Evolutionary conservation across 257 asterid species (phyloP), one percentile per base, ranked within the genome.

Genomic region (Jasminum sambac): DNA sequence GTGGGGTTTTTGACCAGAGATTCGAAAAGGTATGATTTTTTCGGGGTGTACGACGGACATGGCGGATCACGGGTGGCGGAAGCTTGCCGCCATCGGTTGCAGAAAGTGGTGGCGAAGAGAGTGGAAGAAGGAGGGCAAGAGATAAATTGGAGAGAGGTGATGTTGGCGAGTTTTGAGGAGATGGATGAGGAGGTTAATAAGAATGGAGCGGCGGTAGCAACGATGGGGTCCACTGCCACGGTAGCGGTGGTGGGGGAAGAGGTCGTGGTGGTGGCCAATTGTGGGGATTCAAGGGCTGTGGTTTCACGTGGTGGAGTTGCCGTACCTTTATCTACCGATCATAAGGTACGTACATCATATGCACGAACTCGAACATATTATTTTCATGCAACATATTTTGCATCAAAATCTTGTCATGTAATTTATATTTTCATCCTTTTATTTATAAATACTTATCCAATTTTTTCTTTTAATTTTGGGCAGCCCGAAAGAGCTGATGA

Each of bases 251-350:
- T 88, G 0, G 94, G 92, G 34, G 83, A 72, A 69, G 85, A 84
- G 46, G 92, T 74, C 78, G 62, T 88, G 68, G 87, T 90, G 78
- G 88, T 87, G 38, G 95, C 97, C 0, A 87, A 88, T 67, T 90
- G 96, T 69, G 97, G 97, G 5, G 97, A 90, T 76, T 86, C 97
- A 0, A 85, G 97, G 77, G 97, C 90, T 11, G 97, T 90, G 43
- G 77, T 90, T 12, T 84, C 76, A 6, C 89, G 95, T 16, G 88
- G 76, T 24, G 95, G 97, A 17, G 82, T 55, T 3, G 84, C 89
- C 64, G 68, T 87, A 9, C 88, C 87, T 21, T 59, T 90, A 69
- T 90, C 95, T 12, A 75, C 62, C 26, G 97, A 90, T 73, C 97
- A 88, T 30, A 90, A 90, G 92, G 96, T 90, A 68, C 6, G 6